These are phyloP conservation scores for Plasmodium adleri DNA, from an alignment of 169 alveolate genomes.

Conservation along the genomic window DNA sequence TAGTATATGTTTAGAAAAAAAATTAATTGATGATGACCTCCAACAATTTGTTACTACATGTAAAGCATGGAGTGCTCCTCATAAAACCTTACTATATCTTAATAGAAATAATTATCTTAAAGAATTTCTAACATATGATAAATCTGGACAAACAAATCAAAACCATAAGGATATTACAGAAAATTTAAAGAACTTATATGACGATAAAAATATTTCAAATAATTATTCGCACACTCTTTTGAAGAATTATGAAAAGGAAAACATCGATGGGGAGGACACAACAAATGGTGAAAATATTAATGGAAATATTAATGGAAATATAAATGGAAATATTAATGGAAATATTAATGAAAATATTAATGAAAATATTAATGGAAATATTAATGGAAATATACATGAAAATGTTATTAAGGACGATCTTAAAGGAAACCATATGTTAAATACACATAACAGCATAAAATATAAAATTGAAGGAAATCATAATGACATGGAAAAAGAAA, in stretches of 20 bases:
- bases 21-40: constrained; percentile 76
- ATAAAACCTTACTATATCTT: constrained; percentile 55
- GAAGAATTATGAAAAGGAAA: constrained; percentile 55
- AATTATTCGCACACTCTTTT: constrained; percentile 38
- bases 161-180: constrained; percentile 50
- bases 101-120: constrained; percentile 73
- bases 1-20: constrained; percentile 83
- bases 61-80: constrained; percentile 84
- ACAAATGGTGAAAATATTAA: neutral
- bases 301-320: neutral
- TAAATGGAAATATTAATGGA: too few species aligned
- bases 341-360: too few species aligned
- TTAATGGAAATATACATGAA: constrained; percentile 1
- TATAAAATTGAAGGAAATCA: too few species aligned
- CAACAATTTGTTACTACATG: constrained; percentile 77
- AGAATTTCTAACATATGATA: constrained; percentile 43
- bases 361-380: constrained; percentile 44
- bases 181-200: constrained; percentile 45
- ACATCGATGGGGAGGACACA: constrained; percentile 20
- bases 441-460: neutral
- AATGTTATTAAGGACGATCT: neutral
- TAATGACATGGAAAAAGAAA: too few species aligned
- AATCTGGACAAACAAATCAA: constrained; percentile 6
- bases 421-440: neutral
- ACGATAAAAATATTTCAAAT: constrained; percentile 36